These are phyloP conservation scores for Trichoderma harzianum DNA, from an alignment of 2,329 filamentous ascomycete genomes.

Conservation along the genomic window DNA sequence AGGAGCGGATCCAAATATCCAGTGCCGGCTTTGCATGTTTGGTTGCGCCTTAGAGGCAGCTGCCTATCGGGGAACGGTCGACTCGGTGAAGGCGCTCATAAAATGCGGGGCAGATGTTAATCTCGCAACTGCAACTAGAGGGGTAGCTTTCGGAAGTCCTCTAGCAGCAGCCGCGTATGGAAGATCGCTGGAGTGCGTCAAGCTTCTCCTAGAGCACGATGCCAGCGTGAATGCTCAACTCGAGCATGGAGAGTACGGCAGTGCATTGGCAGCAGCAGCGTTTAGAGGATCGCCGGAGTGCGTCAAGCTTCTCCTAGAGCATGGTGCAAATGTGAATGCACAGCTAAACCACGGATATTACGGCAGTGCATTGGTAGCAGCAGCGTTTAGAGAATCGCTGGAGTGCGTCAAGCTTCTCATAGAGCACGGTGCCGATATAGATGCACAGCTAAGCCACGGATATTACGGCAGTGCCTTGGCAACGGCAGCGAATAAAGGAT, in stretches of 20 bases:
- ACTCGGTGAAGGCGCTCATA: neutral
- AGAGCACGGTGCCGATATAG: neutral
- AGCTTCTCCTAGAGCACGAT: neutral
- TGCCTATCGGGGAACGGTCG: rapidly evolving
- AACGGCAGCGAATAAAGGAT: neutral
- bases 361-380: neutral
- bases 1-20: neutral
- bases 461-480: neutral
- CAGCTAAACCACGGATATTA: neutral
- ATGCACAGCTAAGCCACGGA: neutral
- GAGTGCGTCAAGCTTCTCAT: neutral
- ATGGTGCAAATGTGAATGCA: neutral
- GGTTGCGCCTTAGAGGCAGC: neutral
- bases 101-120: neutral
- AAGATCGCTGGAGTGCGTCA: neutral
- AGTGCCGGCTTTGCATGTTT: rapidly evolving
- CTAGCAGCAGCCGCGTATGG: neutral
- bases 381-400: rapidly evolving
- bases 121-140: rapidly evolving
- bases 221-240: neutral
- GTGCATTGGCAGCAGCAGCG: neutral
- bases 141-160: neutral
- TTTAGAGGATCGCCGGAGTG: neutral
- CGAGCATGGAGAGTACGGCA: neutral
- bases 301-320: neutral